Conservation (phyloP, 345 rosid species). For the Xanthoceras sorbifolium region DNA sequence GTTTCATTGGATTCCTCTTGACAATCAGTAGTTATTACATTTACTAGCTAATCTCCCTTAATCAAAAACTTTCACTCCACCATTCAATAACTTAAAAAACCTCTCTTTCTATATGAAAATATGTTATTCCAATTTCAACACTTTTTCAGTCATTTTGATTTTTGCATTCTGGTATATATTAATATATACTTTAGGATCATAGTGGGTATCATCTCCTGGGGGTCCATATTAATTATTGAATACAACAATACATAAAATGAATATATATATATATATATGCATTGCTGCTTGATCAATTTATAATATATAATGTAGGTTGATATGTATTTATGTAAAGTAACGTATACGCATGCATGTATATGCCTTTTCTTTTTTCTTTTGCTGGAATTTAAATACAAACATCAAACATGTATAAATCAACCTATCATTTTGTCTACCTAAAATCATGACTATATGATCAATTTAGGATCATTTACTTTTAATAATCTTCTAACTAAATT, state of each 20-base stretch:
- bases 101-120: neutral
- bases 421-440: neutral
- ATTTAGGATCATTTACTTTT: neutral
- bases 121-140: neutral
- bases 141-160: neutral
- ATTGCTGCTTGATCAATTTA: too few species aligned
- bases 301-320: neutral
- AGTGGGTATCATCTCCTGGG: neutral
- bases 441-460: neutral
- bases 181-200: neutral
- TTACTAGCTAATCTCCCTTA: neutral
- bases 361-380: neutral
- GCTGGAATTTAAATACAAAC: neutral
- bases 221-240: neutral
- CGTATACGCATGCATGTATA: too few species aligned
- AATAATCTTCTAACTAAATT: neutral
- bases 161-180: neutral
- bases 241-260: too few species aligned
- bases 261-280: too few species aligned
- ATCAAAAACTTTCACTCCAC: neutral
- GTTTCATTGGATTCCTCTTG: slow-evolving; percentile 42
- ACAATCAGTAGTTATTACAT: slow-evolving; percentile 17
- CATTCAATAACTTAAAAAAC: neutral
- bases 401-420: too few species aligned
- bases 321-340: too few species aligned